Percentiles rank a stretch among this genome's conserved stretches.
These are phyloP conservation scores for Brassica rapa DNA, from an alignment of 345 rosid genomes.

Conservation along the genomic window DNA sequence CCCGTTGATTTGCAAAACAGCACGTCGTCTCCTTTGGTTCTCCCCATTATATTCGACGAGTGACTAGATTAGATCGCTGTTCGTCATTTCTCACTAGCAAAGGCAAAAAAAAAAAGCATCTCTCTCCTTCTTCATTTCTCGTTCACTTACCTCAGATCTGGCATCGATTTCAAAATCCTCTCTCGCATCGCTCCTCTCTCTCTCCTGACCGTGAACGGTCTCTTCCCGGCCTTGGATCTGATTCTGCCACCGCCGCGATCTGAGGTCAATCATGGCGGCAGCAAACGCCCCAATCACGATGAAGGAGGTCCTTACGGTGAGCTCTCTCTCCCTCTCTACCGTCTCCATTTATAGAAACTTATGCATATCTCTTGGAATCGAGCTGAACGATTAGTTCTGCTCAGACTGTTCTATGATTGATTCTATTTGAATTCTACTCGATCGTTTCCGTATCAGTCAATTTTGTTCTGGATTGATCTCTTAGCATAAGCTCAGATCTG, in stretches of 20 bases:
- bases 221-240: constrained; percentile 40
- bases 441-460: constrained; percentile 19
- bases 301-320: constrained; percentile 90
- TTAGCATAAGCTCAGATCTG: constrained; percentile 42
- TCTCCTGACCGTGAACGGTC: constrained; percentile 36
- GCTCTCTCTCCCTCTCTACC: constrained; percentile 29
- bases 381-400: constrained; percentile 13
- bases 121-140: constrained; percentile 24
- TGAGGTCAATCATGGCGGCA: constrained; percentile 75
- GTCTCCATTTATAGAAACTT: constrained; percentile 1
- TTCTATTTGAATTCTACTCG: constrained; percentile 13
- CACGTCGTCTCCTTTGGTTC: constrained; percentile 39
- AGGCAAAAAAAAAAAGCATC: background rate
- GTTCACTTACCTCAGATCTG: constrained; percentile 41
- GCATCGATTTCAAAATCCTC: constrained; percentile 16
- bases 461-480: constrained; percentile 1
- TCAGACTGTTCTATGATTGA: background rate
- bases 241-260: constrained; percentile 36
- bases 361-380: constrained; percentile 23
- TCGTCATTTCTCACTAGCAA: constrained; percentile 36
- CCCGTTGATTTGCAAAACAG: background rate
- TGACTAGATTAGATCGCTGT: constrained; percentile 39
- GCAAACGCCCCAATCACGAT: constrained; percentile 93
- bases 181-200: constrained; percentile 22
- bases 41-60: constrained; percentile 34